A percentile compares a stretch with the other conserved stretches of the same genome.
These are phyloP conservation scores for Thielaviopsis musarum DNA, from an alignment of 2,329 filamentous ascomycete genomes.

Conservation along the genomic window DNA sequence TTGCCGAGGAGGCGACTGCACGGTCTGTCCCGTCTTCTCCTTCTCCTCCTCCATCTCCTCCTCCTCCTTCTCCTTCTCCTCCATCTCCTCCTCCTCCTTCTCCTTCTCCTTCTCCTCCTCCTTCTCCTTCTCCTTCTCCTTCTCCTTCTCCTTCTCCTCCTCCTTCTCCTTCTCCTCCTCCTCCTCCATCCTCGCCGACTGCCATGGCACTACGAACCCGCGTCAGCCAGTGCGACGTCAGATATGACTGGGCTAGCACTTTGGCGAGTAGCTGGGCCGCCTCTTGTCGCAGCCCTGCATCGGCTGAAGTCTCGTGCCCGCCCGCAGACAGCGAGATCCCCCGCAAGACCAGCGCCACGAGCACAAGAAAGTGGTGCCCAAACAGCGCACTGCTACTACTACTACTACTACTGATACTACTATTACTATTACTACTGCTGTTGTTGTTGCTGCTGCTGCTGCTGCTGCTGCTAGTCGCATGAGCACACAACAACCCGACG, in stretches of 20 bases:
- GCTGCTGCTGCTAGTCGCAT: neutral
- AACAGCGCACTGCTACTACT: conserved; percentile 26
- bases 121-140: neutral
- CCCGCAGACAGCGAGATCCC: conserved; percentile 26
- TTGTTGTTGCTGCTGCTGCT: no score
- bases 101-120: neutral
- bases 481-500: neutral
- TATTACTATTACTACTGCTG: no score
- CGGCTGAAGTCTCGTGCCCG: neutral
- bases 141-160: no score
- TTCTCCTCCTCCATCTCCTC: neutral
- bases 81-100: no score
- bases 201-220: neutral
- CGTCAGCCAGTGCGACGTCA: neutral
- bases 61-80: no score
- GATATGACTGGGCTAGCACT: conserved; percentile 24
- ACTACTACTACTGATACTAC: no score
- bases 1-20: neutral
- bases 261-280: conserved; percentile 37
- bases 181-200: neutral
- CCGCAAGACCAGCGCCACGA: conserved; percentile 42
- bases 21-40: neutral
- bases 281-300: conserved; percentile 37
- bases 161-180: neutral
- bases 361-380: conserved; percentile 47